These are phyloP conservation scores for Urochloa ruziziensis DNA, from an alignment of 176 grass and related monocot species.

Conservation along the genomic window DNA sequence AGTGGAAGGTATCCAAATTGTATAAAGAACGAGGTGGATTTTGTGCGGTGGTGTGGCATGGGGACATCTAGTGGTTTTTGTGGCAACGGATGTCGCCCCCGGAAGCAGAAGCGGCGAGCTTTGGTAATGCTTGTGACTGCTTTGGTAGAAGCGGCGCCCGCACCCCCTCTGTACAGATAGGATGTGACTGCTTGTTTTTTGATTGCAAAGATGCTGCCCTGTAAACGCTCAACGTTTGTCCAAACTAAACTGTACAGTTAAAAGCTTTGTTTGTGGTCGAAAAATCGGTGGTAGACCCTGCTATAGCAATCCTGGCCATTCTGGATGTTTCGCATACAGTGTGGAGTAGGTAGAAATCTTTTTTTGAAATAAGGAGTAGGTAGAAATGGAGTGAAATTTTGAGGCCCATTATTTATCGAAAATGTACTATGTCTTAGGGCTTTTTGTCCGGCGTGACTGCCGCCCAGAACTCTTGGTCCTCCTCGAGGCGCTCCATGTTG, in stretches of 20 bases:
- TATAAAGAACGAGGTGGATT: slow-evolving; percentile 48
- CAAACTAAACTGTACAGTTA: not conserved
- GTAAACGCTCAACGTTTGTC: not conserved
- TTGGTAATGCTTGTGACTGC: slow-evolving; percentile 24
- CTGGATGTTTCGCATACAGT: no score
- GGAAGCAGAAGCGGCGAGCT: not conserved
- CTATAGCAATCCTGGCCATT: no score
- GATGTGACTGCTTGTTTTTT: not conserved
- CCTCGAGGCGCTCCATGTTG: slow-evolving; percentile 49
- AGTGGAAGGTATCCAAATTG: slow-evolving; percentile 42
- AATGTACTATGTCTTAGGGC: no score
- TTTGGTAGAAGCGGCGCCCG: not conserved
- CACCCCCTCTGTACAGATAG: not conserved
- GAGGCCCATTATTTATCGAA: no score
- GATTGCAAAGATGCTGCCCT: not conserved
- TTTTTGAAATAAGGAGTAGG: no score
- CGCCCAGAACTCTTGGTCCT: slow-evolving; percentile 59
- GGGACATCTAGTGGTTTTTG: slow-evolving; percentile 44
- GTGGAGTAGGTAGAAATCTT: no score
- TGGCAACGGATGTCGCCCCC: slow-evolving; percentile 44
- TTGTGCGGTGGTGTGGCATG: slow-evolving; percentile 41
- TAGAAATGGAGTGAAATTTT: no score
- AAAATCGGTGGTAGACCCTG: no score
- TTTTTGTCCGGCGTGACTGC: slow-evolving; percentile 8
- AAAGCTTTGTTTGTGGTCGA: not conserved